Conservation (phyloP, 2,329 filamentous ascomycete species). For the Phaeosphaeriaceae sp. region DNA sequence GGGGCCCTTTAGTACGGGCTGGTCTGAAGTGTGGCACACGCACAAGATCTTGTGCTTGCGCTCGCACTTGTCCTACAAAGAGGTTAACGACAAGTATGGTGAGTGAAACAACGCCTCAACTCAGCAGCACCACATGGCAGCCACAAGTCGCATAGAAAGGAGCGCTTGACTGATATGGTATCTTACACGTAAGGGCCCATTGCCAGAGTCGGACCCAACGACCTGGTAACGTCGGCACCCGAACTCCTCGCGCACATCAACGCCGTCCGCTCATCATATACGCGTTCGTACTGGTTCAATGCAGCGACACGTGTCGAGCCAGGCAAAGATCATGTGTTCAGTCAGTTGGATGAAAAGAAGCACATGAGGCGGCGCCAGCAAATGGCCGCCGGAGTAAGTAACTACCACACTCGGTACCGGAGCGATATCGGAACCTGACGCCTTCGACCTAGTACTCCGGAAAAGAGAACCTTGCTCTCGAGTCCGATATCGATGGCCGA, state of each 20-base stretch:
- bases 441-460: constrained; percentile 50
- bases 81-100: constrained; percentile 34
- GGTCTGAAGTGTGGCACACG: constrained; percentile 32
- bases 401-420: no score
- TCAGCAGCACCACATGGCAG: no score
- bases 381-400: constrained; percentile 53
- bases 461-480: constrained; percentile 58
- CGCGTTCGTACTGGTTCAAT: constrained; percentile 39
- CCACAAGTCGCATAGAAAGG: no score
- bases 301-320: constrained; percentile 55
- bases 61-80: constrained; percentile 26
- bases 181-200: no score
- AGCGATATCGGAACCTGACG: no score
- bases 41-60: constrained; percentile 17
- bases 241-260: constrained; percentile 54
- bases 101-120: background rate
- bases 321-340: constrained; percentile 59
- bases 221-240: constrained; percentile 56
- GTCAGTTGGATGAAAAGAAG: constrained; percentile 53
- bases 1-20: constrained; percentile 30
- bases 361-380: constrained; percentile 52
- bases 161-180: no score
- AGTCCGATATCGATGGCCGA: constrained; percentile 55
- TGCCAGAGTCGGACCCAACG: constrained; percentile 55
- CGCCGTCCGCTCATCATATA: constrained; percentile 48